Percentiles rank a stretch among this genome's conserved stretches.
phyloP scores from a whole-genome alignment of 345 rosid genomes.

The Camelina hispida region DNA sequence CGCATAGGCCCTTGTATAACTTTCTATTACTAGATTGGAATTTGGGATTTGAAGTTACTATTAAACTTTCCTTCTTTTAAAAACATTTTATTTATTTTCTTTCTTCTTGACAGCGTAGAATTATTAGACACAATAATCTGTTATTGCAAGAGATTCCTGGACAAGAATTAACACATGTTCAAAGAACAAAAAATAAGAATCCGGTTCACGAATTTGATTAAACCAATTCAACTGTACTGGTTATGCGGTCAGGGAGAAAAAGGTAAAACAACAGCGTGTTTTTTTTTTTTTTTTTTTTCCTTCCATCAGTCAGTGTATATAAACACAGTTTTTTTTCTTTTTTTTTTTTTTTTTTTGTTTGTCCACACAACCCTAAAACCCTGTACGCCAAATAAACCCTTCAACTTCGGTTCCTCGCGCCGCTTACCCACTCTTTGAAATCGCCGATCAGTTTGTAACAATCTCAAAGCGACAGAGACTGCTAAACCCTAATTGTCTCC shows the following conservation, averaged over 20 bases:
- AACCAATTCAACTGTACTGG: neutral
- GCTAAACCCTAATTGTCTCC: slow-evolving; percentile 22
- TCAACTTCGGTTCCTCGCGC: slow-evolving; percentile 17
- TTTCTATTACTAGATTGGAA: slow-evolving; percentile 30
- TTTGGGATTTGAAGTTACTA: slow-evolving; percentile 20
- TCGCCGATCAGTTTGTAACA: slow-evolving; percentile 22
- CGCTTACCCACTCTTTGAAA: slow-evolving; percentile 25
- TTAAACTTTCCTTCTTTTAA: neutral
- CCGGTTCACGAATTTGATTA: neutral
- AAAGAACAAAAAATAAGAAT: neutral
- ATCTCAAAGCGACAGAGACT: neutral
- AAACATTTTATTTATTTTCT: neutral
- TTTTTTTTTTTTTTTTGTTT: neutral
- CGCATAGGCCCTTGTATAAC: slow-evolving; percentile 38
- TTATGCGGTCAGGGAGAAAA: neutral
- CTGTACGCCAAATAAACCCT: slow-evolving; percentile 14
- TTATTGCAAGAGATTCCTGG: neutral
- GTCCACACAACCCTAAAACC: slow-evolving; percentile 32
- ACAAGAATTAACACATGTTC: neutral
- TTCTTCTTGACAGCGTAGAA: neutral
- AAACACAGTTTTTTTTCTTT: neutral
- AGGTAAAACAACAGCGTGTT: too few relatives aligned
- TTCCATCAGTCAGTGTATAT: neutral
- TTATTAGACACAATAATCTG: neutral
- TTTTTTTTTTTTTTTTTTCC: neutral